phyloP scores from a whole-genome alignment of 805 yeast species.

The Ogataea zsoltii region DNA sequence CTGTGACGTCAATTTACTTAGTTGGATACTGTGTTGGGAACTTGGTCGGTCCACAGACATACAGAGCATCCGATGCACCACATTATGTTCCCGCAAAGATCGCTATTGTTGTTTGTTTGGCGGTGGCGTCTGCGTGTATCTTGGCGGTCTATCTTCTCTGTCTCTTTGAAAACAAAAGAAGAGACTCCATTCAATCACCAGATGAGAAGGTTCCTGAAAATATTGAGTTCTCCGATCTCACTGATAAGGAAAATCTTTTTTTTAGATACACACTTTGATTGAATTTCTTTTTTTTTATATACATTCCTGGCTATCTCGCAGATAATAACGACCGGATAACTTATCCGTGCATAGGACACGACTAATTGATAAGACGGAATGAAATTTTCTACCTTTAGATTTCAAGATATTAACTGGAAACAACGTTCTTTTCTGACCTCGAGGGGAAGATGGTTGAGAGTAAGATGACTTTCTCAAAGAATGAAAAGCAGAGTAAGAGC shows the following conservation, averaged over 20 bases:
- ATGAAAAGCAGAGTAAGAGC: too few species aligned
- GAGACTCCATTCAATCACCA: slow-evolving; percentile 37
- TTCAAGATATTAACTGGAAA: too few species aligned
- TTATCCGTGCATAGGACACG: too few species aligned
- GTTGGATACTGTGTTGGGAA: slow-evolving; percentile 66
- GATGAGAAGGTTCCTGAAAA: slow-evolving; percentile 26
- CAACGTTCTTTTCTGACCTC: too few species aligned
- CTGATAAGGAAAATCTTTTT: slow-evolving; percentile 53
- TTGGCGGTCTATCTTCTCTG: slow-evolving; percentile 24
- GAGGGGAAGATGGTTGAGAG: too few species aligned
- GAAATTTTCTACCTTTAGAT: too few species aligned
- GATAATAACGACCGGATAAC: too few species aligned
- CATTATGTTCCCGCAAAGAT: slow-evolving; percentile 23
- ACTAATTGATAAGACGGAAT: too few species aligned
- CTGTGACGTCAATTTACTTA: slow-evolving; percentile 54
- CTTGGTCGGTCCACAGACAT: slow-evolving; percentile 73
- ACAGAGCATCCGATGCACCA: slow-evolving; percentile 56
- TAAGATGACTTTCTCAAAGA: too few species aligned
- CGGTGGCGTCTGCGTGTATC: slow-evolving; percentile 16
- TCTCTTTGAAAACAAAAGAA: slow-evolving; percentile 41
- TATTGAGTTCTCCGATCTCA: slow-evolving; percentile 36
- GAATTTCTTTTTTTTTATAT: too few species aligned
- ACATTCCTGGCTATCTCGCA: too few species aligned
- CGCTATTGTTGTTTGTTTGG: slow-evolving; percentile 50
- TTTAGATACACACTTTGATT: slow-evolving; percentile 45